Percentiles rank a stretch among this genome's conserved stretches.
phyloP scores from a whole-genome alignment of 257 asterid species.

The Thymus mandschuricus region DNA sequence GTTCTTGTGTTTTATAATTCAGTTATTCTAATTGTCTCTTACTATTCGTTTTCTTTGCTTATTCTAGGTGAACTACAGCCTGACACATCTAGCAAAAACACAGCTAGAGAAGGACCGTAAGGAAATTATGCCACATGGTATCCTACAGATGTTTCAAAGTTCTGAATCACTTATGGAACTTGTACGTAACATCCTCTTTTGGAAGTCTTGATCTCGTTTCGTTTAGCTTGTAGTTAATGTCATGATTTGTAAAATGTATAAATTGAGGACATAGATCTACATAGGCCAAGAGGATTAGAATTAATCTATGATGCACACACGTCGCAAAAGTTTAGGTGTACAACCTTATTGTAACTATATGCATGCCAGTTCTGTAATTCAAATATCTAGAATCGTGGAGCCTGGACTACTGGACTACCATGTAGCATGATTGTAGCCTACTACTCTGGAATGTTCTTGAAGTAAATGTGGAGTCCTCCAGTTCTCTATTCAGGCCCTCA shows the following conservation, averaged over 20 bases:
- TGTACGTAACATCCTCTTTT: slow-evolving; percentile 54
- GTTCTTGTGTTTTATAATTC: slow-evolving; percentile 27
- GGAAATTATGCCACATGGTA: slow-evolving; percentile 84
- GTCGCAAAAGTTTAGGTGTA: not conserved
- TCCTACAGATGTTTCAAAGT: slow-evolving; percentile 78
- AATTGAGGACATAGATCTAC: not conserved
- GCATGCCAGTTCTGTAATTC: slow-evolving; percentile 12
- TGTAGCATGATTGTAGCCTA: not conserved
- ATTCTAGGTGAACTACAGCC: slow-evolving; percentile 90
- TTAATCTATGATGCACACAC: not conserved
- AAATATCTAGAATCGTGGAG: slow-evolving; percentile 4
- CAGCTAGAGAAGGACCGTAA: slow-evolving; percentile 81
- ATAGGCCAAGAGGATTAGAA: slow-evolving; percentile 6
- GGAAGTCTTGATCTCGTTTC: slow-evolving; percentile 14
- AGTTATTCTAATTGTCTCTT: slow-evolving; percentile 27
- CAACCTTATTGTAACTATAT: slow-evolving; percentile 4
- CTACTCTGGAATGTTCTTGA: not conserved
- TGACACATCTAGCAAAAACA: slow-evolving; percentile 85
- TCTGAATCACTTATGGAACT: slow-evolving; percentile 78
- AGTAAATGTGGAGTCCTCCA: not conserved
- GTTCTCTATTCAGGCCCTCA: slow-evolving; percentile 12
- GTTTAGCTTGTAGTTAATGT: slow-evolving; percentile 13
- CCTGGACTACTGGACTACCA: not conserved
- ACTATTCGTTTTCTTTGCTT: slow-evolving; percentile 28
- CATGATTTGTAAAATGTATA: not conserved